A percentile compares a stretch with the other conserved stretches of the same genome.
These are phyloP conservation scores for Pseudogymnoascus verrucosus DNA, from an alignment of 2,329 filamentous ascomycete species.

Conservation along the genomic window DNA sequence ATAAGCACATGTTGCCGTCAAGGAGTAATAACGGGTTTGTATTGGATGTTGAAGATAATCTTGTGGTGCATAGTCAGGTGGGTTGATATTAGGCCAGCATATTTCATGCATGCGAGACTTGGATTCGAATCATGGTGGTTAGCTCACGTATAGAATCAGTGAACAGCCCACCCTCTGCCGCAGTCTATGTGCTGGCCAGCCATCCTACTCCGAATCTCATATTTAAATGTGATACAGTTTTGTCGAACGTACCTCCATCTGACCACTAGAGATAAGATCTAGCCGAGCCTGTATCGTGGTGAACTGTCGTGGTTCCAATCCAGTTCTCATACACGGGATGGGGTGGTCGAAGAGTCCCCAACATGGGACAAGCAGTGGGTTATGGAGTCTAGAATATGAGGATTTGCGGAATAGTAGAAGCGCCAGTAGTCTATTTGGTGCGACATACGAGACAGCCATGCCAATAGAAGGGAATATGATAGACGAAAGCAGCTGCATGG, in stretches of 20 bases:
- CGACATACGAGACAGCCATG: not conserved
- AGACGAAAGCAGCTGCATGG: not conserved
- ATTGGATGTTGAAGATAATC: not conserved
- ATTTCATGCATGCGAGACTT: not conserved
- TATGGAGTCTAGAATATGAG: not conserved
- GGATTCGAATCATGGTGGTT: not conserved
- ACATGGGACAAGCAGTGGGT: not conserved
- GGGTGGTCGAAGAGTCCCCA: not conserved
- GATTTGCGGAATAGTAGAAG: not conserved
- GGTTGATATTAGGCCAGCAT: not conserved
- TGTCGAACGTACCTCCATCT: no score
- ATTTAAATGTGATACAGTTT: no score
- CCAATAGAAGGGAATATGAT: not conserved
- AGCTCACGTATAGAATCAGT: not conserved
- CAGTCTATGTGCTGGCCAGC: not conserved
- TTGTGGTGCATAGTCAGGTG: not conserved
- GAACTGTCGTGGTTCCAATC: not conserved
- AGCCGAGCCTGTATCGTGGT: no score
- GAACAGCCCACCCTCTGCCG: not conserved
- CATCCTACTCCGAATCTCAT: no score
- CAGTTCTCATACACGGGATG: not conserved
- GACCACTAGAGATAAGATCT: no score
- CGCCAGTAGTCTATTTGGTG: not conserved
- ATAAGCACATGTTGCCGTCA: not conserved
- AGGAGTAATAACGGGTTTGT: not conserved